Percentiles rank a stretch among this genome's conserved stretches.
Evolutionary conservation across 805 yeast genomes (phyloP).

Genomic region (Ogataea pilisensis): DNA sequence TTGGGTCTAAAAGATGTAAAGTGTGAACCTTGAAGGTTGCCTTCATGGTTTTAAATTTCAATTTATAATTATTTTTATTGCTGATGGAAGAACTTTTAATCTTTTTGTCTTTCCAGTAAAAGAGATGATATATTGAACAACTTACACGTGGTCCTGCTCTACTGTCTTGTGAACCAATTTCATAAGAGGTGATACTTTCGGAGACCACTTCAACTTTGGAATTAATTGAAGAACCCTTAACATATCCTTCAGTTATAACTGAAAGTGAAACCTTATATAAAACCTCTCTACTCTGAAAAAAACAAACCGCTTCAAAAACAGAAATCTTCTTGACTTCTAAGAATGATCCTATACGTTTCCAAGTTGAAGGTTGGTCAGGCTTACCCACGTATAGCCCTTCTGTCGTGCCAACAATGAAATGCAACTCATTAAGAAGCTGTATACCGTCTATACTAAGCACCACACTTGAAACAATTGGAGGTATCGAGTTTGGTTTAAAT

Average conservation of each 20-base stretch:
- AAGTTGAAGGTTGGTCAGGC: constrained; percentile 36
- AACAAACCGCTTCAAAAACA: constrained; percentile 52
- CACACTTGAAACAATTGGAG: constrained; percentile 10
- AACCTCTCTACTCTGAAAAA: constrained; percentile 55
- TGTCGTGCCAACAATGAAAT: constrained; percentile 54
- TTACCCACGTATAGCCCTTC: constrained; percentile 60
- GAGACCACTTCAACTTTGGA: constrained; percentile 13
- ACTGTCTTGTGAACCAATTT: constrained; percentile 66
- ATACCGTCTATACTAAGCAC: constrained; percentile 32
- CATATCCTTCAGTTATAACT: constrained; percentile 56
- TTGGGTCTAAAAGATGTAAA: constrained; percentile 24
- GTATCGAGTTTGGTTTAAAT: constrained; percentile 13
- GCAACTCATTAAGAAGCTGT: constrained; percentile 40
- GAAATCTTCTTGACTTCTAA: constrained; percentile 53
- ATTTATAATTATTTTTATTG: constrained; percentile 21
- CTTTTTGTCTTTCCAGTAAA: constrained; percentile 54
- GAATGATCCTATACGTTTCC: constrained; percentile 58
- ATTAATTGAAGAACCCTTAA: constrained; percentile 40
- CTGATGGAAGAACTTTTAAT: constrained; percentile 31
- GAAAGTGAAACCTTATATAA: constrained; percentile 63
- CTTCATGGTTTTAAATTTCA: constrained; percentile 24
- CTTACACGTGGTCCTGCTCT: constrained; percentile 54
- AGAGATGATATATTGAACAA: constrained; percentile 42
- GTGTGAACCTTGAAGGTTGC: constrained; percentile 23
- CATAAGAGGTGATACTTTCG: constrained; percentile 55